Percentiles rank a stretch among this genome's conserved stretches.
Conservation (phyloP, 2,329 filamentous ascomycete species). For the Xylaria digitata region DNA sequence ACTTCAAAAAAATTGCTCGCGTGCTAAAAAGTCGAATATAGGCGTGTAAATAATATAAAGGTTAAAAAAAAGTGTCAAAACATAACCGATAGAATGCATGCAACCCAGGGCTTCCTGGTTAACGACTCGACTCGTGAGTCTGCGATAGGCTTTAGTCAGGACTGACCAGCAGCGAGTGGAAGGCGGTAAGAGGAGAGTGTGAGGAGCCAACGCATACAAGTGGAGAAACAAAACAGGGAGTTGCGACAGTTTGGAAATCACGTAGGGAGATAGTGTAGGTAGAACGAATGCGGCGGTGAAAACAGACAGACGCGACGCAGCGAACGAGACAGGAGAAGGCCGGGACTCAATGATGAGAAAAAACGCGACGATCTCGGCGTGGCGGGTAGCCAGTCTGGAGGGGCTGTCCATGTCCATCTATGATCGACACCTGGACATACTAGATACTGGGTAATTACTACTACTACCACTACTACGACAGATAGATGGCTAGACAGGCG, state of each 20-base stretch:
- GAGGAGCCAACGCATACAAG: constrained; percentile 42
- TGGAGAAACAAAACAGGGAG: constrained; percentile 36
- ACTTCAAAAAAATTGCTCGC: constrained; percentile 39
- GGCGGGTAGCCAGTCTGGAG: constrained; percentile 25
- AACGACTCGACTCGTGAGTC: constrained; percentile 26
- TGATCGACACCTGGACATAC: no score
- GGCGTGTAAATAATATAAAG: constrained; percentile 27
- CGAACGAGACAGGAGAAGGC: constrained; percentile 32
- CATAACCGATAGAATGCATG: constrained; percentile 36
- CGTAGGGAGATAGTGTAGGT: constrained; percentile 5
- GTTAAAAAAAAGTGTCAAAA: constrained; percentile 22
- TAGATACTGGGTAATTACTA: no score
- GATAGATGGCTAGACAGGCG: no score
- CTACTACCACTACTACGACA: no score
- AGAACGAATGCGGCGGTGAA: constrained; percentile 33
- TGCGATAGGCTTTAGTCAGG: constrained; percentile 21
- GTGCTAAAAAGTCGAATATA: constrained; percentile 34
- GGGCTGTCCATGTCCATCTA: no score
- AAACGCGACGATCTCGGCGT: constrained; percentile 31
- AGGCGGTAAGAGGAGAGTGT: constrained; percentile 43
- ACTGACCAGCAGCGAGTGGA: constrained; percentile 36
- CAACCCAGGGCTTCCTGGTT: constrained; percentile 34
- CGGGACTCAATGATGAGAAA: constrained; percentile 17
- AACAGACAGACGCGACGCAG: constrained; percentile 17
- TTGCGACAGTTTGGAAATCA: constrained; percentile 24